Conservation (phyloP, 2,329 filamentous ascomycete genomes). For the Fusarium drepaniforme region DNA sequence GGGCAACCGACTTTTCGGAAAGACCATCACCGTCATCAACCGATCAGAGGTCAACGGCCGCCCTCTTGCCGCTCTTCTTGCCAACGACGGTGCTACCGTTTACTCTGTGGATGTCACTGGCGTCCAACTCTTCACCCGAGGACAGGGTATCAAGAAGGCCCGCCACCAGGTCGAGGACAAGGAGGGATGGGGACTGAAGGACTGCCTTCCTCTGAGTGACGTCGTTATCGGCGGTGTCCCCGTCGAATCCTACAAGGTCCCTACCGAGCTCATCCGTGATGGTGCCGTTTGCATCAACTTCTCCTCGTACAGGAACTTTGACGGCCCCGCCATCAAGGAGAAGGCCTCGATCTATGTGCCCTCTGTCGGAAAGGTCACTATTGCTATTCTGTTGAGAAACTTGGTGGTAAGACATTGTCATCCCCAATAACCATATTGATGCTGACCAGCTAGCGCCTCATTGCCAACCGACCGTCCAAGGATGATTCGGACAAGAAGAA, state of each 20-base stretch:
- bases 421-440: conserved; percentile 37
- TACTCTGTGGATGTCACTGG: conserved; percentile 95
- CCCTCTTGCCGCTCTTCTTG: conserved; percentile 90
- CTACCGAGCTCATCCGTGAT: conserved; percentile 83
- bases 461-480: conserved; percentile 61
- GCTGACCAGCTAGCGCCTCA: conserved; percentile 59
- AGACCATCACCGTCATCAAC: conserved; percentile 97
- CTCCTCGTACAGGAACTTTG: conserved; percentile 95
- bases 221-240: conserved; percentile 96
- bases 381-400: conserved; percentile 90
- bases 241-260: conserved; percentile 88
- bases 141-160: conserved; percentile 85
- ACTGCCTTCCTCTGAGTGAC: conserved; percentile 89
- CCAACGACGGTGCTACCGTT: conserved; percentile 95
- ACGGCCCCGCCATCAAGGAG: conserved; percentile 86
- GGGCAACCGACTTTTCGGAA: conserved; percentile 92
- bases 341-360: conserved; percentile 98
- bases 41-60: conserved; percentile 95
- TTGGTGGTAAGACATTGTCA: conserved; percentile 73
- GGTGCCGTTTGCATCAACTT: conserved; percentile 99
- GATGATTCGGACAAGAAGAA: conserved; percentile 50
- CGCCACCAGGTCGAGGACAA: conserved; percentile 90
- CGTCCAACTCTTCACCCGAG: conserved; percentile 91
- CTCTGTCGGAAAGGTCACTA: conserved; percentile 97
- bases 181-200: conserved; percentile 81